A percentile compares a stretch with the other conserved stretches of the same genome.
Evolutionary conservation across 495 filamentous ascomycete genomes (phyloP).

Genomic region (Aspergillus mulundensis): DNA sequence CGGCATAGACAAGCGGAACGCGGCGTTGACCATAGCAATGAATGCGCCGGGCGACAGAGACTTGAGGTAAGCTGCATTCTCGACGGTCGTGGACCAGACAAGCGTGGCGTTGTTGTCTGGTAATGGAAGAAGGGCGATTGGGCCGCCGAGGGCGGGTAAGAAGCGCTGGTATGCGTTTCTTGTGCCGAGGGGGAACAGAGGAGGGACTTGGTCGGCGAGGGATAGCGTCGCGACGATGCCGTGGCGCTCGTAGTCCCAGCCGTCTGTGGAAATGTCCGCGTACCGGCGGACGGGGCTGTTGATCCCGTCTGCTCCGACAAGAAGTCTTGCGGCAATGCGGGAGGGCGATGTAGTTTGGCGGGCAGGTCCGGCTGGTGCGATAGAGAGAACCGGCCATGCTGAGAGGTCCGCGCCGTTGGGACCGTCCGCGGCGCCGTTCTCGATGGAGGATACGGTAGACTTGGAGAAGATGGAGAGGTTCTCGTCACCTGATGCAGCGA

Average conservation of each 20-base stretch:
- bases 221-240: slow-evolving; percentile 87
- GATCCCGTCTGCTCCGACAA: slow-evolving; percentile 91
- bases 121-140: slow-evolving; percentile 84
- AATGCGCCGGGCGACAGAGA: slow-evolving; percentile 67
- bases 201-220: slow-evolving; percentile 47
- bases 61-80: slow-evolving; percentile 76
- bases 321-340: slow-evolving; percentile 70
- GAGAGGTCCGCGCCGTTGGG: slow-evolving; percentile 68
- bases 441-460: slow-evolving; percentile 70
- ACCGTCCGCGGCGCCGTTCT: slow-evolving; percentile 55
- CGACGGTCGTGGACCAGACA: slow-evolving; percentile 87
- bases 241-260: slow-evolving; percentile 91
- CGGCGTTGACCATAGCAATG: slow-evolving; percentile 85
- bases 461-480: slow-evolving; percentile 66
- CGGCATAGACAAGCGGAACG: slow-evolving; percentile 73
- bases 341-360: slow-evolving; percentile 25
- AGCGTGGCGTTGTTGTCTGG: slow-evolving; percentile 77
- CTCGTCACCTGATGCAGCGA: slow-evolving; percentile 61
- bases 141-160: slow-evolving; percentile 72
- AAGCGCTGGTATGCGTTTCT: slow-evolving; percentile 94
- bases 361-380: slow-evolving; percentile 39
- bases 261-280: slow-evolving; percentile 74
- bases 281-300: slow-evolving; percentile 92
- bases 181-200: slow-evolving; percentile 31
- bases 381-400: slow-evolving; percentile 78